Base-by-base conservation (phyloP, 768 basidiomycete genomes). In the Leccinum fibrillosum region DNA sequence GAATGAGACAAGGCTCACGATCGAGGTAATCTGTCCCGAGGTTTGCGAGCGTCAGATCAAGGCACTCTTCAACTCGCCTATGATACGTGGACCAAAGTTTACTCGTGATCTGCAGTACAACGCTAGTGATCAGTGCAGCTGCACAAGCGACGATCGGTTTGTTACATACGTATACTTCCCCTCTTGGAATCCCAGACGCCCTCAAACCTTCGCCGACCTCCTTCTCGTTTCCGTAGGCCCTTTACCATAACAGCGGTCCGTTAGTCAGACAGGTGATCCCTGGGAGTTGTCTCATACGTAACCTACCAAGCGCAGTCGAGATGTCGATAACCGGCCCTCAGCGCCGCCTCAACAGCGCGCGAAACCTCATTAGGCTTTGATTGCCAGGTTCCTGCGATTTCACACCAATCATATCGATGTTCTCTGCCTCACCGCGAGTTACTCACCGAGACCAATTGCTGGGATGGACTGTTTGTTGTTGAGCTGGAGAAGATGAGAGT, bases 1-100 rank as follows among this genome's bases (percentile, higher is more conserved):
- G 49, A 23, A n/a, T 25, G 19, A 6, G 19, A n/a, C 15, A 32
- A n/a, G 61, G 76, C 80, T 70, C 66, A 86, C 89, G 76, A 59
- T 95, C 93, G 25, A 95, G 81, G 73, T 94, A 94, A 75, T 92
- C 86, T 32, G 82, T 83, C n/a, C 88, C 91, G 32, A 96, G 84
- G 66, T 85, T 85, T 23, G 82, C 79, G 13, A 95, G 84, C 15
- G 89, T 86, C 66, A 86, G 79, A 68, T 93, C 84, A 12, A 95
- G 80, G 56, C 82, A 80, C 62, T 86, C 83, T 66, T 90, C 89
- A 32, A 90, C 90, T 47, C 85, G 80, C 51, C 77, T 73, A 69
- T 92, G 90, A 69, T 81, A 84, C 9, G 86, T 86, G 39, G 80
- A 73, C 85, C 84, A 88, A 30, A 89, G 66, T 64, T 87, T 89